A percentile compares a stretch with the other conserved stretches of the same genome.
Evolutionary conservation across 1,284 basidiomycete species (phyloP).

Genomic region (Porodaedalea pini): DNA sequence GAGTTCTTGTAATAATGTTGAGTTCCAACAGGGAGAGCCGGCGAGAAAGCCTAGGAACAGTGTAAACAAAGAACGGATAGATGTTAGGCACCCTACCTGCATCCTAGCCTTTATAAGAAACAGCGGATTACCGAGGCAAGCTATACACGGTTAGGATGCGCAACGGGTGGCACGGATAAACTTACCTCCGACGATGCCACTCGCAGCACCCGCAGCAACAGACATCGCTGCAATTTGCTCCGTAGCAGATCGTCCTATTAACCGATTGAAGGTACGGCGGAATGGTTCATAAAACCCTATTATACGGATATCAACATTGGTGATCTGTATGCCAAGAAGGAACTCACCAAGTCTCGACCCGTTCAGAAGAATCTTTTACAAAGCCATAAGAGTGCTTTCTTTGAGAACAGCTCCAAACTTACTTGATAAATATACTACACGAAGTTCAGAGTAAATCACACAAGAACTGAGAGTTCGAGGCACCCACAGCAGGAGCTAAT

Average conservation of each 20-base stretch:
- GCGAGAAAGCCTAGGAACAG: slow-evolving; percentile 78
- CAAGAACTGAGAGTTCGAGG: background rate
- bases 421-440: slow-evolving; percentile 87
- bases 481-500: slow-evolving; percentile 80
- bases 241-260: slow-evolving; percentile 60
- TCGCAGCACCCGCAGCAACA: slow-evolving; percentile 81
- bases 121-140: slow-evolving; percentile 88
- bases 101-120: slow-evolving; percentile 97
- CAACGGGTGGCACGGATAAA: background rate
- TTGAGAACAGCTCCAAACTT: slow-evolving; percentile 26
- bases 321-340: background rate
- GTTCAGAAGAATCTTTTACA: slow-evolving; percentile 79
- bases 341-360: slow-evolving; percentile 84
- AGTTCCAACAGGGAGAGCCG: slow-evolving; percentile 88
- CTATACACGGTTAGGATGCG: slow-evolving; percentile 36
- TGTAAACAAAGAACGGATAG: background rate
- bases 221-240: slow-evolving; percentile 74
- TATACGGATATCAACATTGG: background rate
- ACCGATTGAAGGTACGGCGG: slow-evolving; percentile 65
- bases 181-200: slow-evolving; percentile 85
- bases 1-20: slow-evolving; percentile 90
- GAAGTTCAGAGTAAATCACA: slow-evolving; percentile 4
- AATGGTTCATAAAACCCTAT: slow-evolving; percentile 95
- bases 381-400: slow-evolving; percentile 1
- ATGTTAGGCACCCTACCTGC: slow-evolving; percentile 58